Conservation (phyloP, 441 rosid species). For the Euphorbia corollata region DNA sequence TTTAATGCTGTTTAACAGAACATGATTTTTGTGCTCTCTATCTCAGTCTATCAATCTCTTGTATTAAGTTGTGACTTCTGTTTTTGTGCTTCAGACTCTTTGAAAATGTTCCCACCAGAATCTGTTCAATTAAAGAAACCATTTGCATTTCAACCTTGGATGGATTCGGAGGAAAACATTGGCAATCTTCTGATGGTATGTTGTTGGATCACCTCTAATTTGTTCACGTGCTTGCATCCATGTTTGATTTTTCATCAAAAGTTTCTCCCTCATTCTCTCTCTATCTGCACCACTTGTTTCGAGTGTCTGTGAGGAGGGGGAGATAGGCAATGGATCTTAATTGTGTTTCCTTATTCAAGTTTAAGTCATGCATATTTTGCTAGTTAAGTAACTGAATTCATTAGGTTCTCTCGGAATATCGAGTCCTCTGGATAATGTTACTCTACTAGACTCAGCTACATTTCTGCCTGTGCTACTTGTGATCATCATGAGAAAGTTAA, state of each 20-base stretch:
- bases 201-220: conserved; percentile 11
- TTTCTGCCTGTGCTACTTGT: conserved; percentile 10
- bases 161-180: conserved; percentile 62
- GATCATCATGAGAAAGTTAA: conserved; percentile 13
- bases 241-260: background rate
- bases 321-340: background rate
- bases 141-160: conserved; percentile 83
- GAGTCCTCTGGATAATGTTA: background rate
- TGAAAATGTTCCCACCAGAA: conserved; percentile 67
- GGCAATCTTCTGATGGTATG: conserved; percentile 97
- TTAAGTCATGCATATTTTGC: background rate
- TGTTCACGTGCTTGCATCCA: background rate
- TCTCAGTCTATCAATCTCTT: background rate
- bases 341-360: background rate
- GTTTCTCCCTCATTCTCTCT: background rate
- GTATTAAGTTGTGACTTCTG: background rate
- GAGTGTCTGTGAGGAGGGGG: background rate
- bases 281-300: background rate
- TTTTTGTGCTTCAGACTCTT: conserved; percentile 42
- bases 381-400: background rate
- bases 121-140: conserved; percentile 63
- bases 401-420: background rate
- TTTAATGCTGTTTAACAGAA: background rate
- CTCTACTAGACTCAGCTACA: background rate
- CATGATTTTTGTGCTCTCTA: background rate